phyloP scores from a whole-genome alignment of 768 basidiomycete species.

The Gyrodon lividus region DNA sequence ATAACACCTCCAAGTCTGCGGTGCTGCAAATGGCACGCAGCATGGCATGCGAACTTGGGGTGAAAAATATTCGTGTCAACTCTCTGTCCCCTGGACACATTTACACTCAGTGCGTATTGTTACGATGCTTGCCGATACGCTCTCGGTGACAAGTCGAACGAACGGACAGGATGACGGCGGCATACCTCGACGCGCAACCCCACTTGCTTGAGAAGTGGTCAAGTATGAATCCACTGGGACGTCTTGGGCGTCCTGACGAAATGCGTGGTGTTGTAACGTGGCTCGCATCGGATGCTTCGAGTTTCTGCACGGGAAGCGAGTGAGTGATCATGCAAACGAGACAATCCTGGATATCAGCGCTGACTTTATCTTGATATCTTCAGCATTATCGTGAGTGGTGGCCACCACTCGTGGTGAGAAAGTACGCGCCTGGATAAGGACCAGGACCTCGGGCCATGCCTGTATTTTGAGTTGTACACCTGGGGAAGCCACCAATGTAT shows the following conservation, averaged over 20 bases:
- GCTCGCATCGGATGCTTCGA: conserved; percentile 75
- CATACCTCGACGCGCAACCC: conserved; percentile 64
- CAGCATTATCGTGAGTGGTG: conserved; percentile 33
- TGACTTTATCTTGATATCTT: not conserved
- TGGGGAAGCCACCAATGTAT: not conserved
- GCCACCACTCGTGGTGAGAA: conserved; percentile 31
- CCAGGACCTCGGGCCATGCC: not conserved
- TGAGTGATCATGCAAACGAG: conserved; percentile 34
- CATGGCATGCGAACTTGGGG: conserved; percentile 79
- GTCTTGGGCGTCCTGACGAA: conserved; percentile 72
- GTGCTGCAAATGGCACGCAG: conserved; percentile 80
- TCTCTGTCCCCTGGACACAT: conserved; percentile 76
- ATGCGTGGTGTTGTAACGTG: conserved; percentile 68
- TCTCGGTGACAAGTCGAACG: not conserved
- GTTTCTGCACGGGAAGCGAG: conserved; percentile 83
- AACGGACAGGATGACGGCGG: conserved; percentile 64
- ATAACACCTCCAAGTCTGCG: conserved; percentile 76
- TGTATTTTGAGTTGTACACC: not conserved
- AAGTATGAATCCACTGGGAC: conserved; percentile 62
- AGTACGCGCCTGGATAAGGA: conserved; percentile 12
- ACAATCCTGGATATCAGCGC: not conserved
- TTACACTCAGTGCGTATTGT: conserved; percentile 53
- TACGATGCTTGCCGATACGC: conserved; percentile 5
- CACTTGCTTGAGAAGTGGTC: conserved; percentile 68
- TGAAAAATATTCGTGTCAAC: conserved; percentile 67